These are phyloP conservation scores for Xylaria grammica DNA, from an alignment of 495 filamentous ascomycete genomes.

Conservation along the genomic window DNA sequence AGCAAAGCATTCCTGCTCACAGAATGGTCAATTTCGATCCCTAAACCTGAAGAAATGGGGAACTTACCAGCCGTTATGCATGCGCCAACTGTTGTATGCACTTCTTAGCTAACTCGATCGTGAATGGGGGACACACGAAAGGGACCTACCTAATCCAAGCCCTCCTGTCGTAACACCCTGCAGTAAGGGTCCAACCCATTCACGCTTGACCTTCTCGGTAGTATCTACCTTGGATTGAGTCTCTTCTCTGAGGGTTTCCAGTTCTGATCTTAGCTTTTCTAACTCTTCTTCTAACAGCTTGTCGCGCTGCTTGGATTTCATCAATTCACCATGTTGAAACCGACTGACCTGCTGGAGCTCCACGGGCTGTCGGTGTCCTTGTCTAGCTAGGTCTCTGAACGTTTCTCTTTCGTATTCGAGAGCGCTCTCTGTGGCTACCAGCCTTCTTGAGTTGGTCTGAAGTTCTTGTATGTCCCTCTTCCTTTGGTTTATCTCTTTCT, in stretches of 20 bases:
- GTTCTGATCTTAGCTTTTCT: background rate
- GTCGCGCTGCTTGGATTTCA: slow-evolving; percentile 2
- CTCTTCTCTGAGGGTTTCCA: background rate
- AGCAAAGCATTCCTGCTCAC: slow-evolving; percentile 3
- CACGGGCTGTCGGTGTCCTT: background rate
- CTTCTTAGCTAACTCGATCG: background rate
- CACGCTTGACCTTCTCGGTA: slow-evolving; percentile 1
- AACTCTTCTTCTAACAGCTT: background rate
- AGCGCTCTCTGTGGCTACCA: background rate
- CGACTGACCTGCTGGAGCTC: background rate
- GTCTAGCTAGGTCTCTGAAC: slow-evolving; percentile 2
- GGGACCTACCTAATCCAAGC: background rate
- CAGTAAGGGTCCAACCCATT: background rate
- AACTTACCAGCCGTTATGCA: slow-evolving; percentile 10
- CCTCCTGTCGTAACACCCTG: slow-evolving; percentile 3
- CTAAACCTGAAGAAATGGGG: background rate
- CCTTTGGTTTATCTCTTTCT: background rate
- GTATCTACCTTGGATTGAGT: slow-evolving; percentile 8
- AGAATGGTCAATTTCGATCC: background rate
- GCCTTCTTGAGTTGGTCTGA: background rate
- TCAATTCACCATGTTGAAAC: background rate
- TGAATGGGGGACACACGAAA: background rate
- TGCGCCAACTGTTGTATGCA: slow-evolving; percentile 1
- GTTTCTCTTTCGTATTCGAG: slow-evolving; percentile 6
- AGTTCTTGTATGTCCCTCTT: background rate